Evolutionary conservation across 169 alveolate species (phyloP).

Genomic region (Plasmodium vinckei): DNA sequence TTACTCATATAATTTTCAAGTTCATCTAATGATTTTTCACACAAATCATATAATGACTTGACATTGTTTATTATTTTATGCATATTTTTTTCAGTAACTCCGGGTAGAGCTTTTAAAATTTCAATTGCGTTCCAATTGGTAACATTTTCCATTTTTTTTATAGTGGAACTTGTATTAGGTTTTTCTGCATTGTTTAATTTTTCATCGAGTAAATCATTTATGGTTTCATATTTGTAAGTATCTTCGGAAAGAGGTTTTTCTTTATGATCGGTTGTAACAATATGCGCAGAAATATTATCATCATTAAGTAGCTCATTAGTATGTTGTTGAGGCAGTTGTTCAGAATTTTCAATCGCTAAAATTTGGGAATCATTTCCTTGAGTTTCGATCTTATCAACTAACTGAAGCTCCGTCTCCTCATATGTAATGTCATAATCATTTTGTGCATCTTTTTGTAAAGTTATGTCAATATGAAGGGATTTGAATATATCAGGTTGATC

Average conservation of each 20-base stretch:
- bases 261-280: not conserved
- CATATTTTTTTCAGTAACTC: conserved; percentile 73
- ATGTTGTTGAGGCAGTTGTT: not conserved
- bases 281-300: not conserved
- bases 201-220: conserved; percentile 54
- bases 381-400: not conserved
- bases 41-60: conserved; percentile 46
- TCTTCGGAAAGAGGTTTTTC: conserved; percentile 1
- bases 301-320: no score
- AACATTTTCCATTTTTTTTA: conserved; percentile 42
- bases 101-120: conserved; percentile 64
- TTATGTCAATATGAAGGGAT: conserved; percentile 70
- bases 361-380: not conserved
- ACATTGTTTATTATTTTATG: conserved; percentile 67
- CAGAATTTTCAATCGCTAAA: not conserved
- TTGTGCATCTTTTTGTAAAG: conserved; percentile 34
- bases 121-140: conserved; percentile 72
- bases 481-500: conserved; percentile 75
- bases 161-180: not conserved
- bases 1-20: conserved; percentile 73
- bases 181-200: conserved; percentile 27
- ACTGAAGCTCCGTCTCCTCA: not conserved
- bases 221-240: conserved; percentile 42
- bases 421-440: not conserved
- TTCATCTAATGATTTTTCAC: conserved; percentile 55